Base-by-base conservation (phyloP, 805 yeast species). In the Monosporozyma solicola region DNA sequence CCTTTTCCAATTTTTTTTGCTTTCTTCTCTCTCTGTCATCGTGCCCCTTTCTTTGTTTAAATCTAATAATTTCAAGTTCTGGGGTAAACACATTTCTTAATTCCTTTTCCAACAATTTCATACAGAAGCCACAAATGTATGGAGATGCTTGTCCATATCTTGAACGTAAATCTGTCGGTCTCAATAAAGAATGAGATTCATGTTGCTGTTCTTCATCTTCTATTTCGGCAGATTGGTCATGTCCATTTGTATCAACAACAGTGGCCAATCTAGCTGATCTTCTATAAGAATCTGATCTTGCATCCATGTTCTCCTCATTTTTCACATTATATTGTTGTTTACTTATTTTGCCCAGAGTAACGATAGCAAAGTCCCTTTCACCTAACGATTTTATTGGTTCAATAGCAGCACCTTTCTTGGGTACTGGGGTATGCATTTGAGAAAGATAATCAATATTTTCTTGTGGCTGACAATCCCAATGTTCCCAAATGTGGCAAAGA, bases 401-500 rank as follows among this genome's bases (percentile, higher is more conserved):
- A 4, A 33, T 15, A 8, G 29, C 5, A 35, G 29, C 13, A 24
- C 41, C 49, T n/a, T 47, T 37, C 35, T 47, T 33, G 3, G 43
- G 29, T 22, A 35, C 9, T 24, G 39, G 43, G 15, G 11, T 47
- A 52, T n/a, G 56, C 43, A 46, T 54, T 41, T 35, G 48, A 3
- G 62, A 54, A 5, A 61, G 20, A 31, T 55, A 47, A 32, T 60
- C 59, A n/a, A 61, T 44, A 27, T 56, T 48, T 8, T 47, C 47
- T n/a, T 52, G 44, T 27, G 50, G 46, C 53, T 63, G 67, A 53
- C 66, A 64, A 35, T 65, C 65, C 68, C 67, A 64, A 54, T 64
- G 68, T 49, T 65, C 65, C 72, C 72, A 69, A 50, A 58, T 59
- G 27, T 59, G 56, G 53, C 72, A 67, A 27, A 50, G 31, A 35